These are phyloP conservation scores for Trapa bicornis DNA, from an alignment of 345 rosid genomes.

Conservation along the genomic window DNA sequence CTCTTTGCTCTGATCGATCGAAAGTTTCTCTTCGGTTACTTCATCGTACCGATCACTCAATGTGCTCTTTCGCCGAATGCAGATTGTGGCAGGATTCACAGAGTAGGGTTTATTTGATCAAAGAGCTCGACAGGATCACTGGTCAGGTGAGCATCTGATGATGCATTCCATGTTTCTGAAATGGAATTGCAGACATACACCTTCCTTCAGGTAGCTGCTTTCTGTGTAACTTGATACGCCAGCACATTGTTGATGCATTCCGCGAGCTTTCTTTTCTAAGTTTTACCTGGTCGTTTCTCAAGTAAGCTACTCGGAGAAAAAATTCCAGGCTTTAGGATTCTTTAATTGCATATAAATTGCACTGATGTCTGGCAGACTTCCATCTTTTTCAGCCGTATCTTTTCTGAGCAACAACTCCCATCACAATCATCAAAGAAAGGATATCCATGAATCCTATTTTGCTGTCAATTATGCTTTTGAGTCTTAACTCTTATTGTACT, in stretches of 20 bases:
- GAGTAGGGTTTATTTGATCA: constrained; percentile 54
- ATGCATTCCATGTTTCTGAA: neutral
- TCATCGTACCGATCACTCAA: neutral
- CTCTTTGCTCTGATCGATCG: neutral
- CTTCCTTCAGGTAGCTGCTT: neutral
- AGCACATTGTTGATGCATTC: neutral
- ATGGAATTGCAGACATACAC: neutral
- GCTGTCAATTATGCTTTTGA: neutral
- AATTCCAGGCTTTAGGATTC: neutral
- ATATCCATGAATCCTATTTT: neutral
- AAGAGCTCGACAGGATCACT: constrained; percentile 62
- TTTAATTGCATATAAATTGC: too few relatives aligned
- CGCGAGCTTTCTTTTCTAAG: neutral
- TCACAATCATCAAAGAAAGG: too few relatives aligned
- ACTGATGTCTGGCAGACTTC: too few relatives aligned
- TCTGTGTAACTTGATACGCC: neutral
- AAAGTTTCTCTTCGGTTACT: neutral
- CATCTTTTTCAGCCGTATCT: too few relatives aligned
- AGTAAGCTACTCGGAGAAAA: neutral
- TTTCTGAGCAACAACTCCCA: too few relatives aligned
- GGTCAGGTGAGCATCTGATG: constrained; percentile 41
- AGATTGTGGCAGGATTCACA: constrained; percentile 93
- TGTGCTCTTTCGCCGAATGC: constrained; percentile 2
- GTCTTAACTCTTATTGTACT: neutral
- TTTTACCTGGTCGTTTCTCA: neutral